Base-by-base conservation (phyloP, 1,284 basidiomycete species). In the Microbotryomycetes sp. region DNA sequence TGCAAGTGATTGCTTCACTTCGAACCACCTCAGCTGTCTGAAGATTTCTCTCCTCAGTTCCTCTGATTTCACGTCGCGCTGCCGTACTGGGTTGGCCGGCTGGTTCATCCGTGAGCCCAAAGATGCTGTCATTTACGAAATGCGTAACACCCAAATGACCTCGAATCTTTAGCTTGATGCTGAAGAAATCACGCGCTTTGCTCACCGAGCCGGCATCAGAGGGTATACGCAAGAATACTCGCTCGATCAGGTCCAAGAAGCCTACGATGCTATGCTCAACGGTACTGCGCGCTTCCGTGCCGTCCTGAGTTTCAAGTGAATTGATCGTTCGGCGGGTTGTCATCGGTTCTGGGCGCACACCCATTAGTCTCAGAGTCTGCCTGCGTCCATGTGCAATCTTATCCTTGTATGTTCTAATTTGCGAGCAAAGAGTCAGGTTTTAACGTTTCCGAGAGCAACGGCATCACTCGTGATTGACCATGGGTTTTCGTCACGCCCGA, bases 41-140 rank as follows among this genome's bases (percentile, higher is more conserved):
- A n/a, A n/a, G n/a, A n/a, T n/a, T n/a, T n/a, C 50, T 64, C 57
- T 52, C 47, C 70, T n/a, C 35, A 28, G 65, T 72, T 26, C 61
- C 72, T 18, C 64, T 79, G 60, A 74, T 79, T 59, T 52, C 58
- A 30, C 73, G 75, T 57, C 69, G 76, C 9, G 65, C 75, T 31
- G 66, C 68, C 15, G 66, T 79, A 23, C 73, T 71, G 27, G 76
- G 76, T 4, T 74, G 75, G 74, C 76, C 76, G 3, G 72, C 72
- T 3, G 76, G 74, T 11, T 61, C 66, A 16, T 59, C 70, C 0
- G 35, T 41, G 18, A 11, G 35, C 18, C 18, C 35, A n/a, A n/a
- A n/a, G n/a, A n/a, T n/a, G n/a, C n/a, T n/a, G n/a, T n/a, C n/a
- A n/a, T n/a, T n/a, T n/a, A n/a, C n/a, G n/a, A n/a, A n/a, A n/a